A percentile compares a stretch with the other conserved stretches of the same genome.
Conservation (phyloP, 441 rosid species). For the Croton laevigatus region DNA sequence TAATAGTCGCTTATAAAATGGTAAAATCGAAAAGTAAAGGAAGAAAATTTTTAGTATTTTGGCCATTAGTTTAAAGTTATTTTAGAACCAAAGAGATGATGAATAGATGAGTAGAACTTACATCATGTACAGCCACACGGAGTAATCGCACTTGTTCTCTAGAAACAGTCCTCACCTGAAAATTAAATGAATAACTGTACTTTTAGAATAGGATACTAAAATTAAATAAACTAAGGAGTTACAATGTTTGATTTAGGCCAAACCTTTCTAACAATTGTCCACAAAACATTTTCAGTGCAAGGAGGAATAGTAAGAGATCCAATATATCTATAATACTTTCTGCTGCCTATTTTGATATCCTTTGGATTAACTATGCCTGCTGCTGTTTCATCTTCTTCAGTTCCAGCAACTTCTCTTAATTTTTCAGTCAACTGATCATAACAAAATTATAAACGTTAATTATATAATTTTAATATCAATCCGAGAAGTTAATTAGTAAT, state of each 20-base stretch:
- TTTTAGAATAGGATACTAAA: not conserved
- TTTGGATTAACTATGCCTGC: conserved; percentile 47
- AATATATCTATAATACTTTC: conserved; percentile 57
- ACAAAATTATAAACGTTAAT: not conserved
- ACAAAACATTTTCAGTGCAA: conserved; percentile 62
- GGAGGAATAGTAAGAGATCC: conserved; percentile 92
- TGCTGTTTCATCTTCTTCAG: conserved; percentile 23
- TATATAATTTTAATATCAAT: no score
- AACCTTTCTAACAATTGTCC: conserved; percentile 70
- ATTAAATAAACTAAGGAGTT: no score
- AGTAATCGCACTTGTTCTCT: conserved; percentile 53
- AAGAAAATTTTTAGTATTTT: no score
- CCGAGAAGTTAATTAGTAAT: no score
- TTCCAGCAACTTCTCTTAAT: conserved; percentile 36
- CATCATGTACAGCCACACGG: conserved; percentile 79
- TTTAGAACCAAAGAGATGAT: no score
- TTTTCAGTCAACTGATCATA: conserved; percentile 41
- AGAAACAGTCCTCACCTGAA: conserved; percentile 58
- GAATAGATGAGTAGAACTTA: no score
- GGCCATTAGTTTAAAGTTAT: no score
- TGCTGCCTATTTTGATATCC: conserved; percentile 39
- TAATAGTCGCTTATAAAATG: no score
- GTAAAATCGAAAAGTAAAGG: no score
- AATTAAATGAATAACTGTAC: not conserved
- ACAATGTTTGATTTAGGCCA: not conserved